These are phyloP conservation scores for Scalesia atractyloides DNA, from an alignment of 129 eudicot genomes.

Conservation along the genomic window DNA sequence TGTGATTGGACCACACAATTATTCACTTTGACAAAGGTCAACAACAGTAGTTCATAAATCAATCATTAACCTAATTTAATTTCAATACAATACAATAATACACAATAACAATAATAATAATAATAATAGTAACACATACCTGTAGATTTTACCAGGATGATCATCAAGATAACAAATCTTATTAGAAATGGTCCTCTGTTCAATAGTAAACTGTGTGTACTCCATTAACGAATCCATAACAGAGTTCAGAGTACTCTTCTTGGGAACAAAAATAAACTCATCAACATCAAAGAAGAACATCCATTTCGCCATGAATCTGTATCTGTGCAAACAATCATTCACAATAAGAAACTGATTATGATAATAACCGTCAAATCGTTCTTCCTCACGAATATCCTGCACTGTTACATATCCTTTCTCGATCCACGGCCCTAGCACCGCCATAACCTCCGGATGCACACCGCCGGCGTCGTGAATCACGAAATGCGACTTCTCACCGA, in stretches of 20 bases:
- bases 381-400: constrained; percentile 63
- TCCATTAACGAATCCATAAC: constrained; percentile 55
- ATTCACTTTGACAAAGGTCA: constrained; percentile 19
- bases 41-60: background rate
- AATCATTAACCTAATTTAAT: background rate
- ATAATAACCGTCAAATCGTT: constrained; percentile 81
- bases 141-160: constrained; percentile 47
- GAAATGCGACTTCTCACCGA: constrained; percentile 71
- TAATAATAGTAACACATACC: constrained; percentile 24
- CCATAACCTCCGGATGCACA: constrained; percentile 65
- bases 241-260: constrained; percentile 38
- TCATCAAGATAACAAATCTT: constrained; percentile 60
- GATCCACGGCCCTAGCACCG: constrained; percentile 81
- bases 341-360: constrained; percentile 78
- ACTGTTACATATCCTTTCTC: constrained; percentile 66
- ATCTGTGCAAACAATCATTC: constrained; percentile 82
- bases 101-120: too few species aligned
- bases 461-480: constrained; percentile 87
- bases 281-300: constrained; percentile 88
- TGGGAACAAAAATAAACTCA: constrained; percentile 65
- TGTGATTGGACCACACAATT: constrained; percentile 20
- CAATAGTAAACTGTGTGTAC: constrained; percentile 67
- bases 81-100: too few species aligned
- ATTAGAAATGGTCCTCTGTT: constrained; percentile 76
- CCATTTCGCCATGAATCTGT: constrained; percentile 66